Evolutionary conservation across 2,329 filamentous ascomycete genomes (phyloP).

Genomic region (Arthrocladium fulminans): DNA sequence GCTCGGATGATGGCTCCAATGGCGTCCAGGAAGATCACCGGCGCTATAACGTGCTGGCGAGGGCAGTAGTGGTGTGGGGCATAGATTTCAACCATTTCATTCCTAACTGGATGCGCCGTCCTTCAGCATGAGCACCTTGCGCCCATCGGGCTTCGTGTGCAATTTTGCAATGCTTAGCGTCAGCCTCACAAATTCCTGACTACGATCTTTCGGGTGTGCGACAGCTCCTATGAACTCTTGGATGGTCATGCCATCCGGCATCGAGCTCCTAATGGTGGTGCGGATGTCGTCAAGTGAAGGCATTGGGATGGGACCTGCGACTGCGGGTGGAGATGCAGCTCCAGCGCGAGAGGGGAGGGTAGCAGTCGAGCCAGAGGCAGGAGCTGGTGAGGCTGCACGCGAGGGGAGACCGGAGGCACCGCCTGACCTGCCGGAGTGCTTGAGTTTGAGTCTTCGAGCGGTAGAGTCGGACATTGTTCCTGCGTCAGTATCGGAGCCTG

Average conservation of each 20-base stretch:
- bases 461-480: slow-evolving; percentile 1
- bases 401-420: neutral
- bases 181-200: neutral
- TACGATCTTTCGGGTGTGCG: neutral
- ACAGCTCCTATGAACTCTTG: neutral
- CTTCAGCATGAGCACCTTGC: neutral
- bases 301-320: neutral
- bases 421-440: neutral
- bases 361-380: neutral
- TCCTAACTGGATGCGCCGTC: neutral
- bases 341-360: neutral
- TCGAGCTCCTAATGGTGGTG: neutral
- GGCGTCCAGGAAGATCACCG: too few species aligned
- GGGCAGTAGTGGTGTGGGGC: too few species aligned
- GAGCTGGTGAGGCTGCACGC: neutral
- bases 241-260: neutral
- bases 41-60: too few species aligned
- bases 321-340: neutral
- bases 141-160: neutral
- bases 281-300: neutral
- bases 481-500: slow-evolving; percentile 3
- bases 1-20: too few species aligned
- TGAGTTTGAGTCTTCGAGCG: slow-evolving; percentile 2
- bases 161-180: neutral
- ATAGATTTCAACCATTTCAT: neutral